Base-by-base conservation (phyloP, 2,329 filamentous ascomycete genomes). In the Fusarium nurragi region DNA sequence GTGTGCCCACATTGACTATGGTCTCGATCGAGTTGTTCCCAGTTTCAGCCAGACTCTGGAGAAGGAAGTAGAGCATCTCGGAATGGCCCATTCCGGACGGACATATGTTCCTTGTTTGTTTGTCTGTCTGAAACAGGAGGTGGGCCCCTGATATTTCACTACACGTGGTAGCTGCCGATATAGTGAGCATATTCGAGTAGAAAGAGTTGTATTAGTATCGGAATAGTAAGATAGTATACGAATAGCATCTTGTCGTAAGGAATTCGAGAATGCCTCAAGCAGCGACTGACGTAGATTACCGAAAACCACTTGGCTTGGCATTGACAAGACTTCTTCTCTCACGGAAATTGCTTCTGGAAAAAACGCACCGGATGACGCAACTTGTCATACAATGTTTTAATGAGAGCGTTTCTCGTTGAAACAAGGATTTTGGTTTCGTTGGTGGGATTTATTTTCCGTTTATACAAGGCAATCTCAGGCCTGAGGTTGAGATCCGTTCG, bases 401-500 rank as follows among this genome's bases (percentile, higher is more conserved):
- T n/a, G 44, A 14, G 21, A 51, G 56, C 22, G 36, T 36, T 36
- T 51, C 14, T 54, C n/a, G n/a, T 36, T 51, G 64, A 65, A 67
- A 67, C 64, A 38, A 18, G 19, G 14, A 32, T 36, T 30, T 44
- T 23, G 5, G 46, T 65, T 44, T 64, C 43, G 64, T 67, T 67
- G 64, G 64, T 67, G 64, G 64, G 46, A 51, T 53, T 46, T 38
- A 44, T 61, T 65, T 26, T 64, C 60, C 59, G 59, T 55, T 57
- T 32, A 26, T 40, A 48, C 36, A 55, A 40, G 14, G 14, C 32
- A 26, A 52, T 38, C 14, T 28, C 26, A 52, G 61, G 25, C 34
- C 21, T 65, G 43, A 63, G 38, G 47, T 66, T 41, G 25, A 41
- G 36, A 60, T 23, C 58, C 63, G 44, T 30, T 16, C 2, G 21